These are phyloP conservation scores for Rhodomyrtus tomentosa DNA, from an alignment of 345 rosid species.

Conservation along the genomic window DNA sequence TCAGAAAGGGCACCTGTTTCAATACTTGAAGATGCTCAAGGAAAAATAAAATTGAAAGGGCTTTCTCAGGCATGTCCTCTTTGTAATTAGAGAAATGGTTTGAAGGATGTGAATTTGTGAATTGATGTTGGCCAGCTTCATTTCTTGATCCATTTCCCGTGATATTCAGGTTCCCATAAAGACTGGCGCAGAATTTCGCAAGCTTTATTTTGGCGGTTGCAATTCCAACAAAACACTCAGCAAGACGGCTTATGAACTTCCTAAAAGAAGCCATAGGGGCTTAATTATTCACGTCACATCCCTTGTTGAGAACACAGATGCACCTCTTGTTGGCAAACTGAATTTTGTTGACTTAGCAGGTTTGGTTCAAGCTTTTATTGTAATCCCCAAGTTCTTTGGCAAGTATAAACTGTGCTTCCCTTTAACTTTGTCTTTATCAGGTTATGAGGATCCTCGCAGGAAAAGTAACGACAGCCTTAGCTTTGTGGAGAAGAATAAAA, in stretches of 20 bases:
- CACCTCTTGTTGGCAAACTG: constrained; percentile 33
- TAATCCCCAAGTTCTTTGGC: neutral
- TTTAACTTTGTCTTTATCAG: constrained; percentile 17
- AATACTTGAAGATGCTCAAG: constrained; percentile 34
- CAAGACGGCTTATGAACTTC: constrained; percentile 19
- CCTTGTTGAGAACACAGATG: neutral
- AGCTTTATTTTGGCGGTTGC: constrained; percentile 18
- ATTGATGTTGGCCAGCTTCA: neutral
- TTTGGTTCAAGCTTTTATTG: neutral
- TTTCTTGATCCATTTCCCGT: neutral
- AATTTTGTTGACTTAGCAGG: constrained; percentile 77
- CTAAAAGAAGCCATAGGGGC: constrained; percentile 39
- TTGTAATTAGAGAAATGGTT: neutral
- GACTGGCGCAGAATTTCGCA: constrained; percentile 39
- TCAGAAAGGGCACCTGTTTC: constrained; percentile 28
- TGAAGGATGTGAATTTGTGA: neutral
- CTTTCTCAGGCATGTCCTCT: constrained; percentile 56
- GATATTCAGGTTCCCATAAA: constrained; percentile 40
- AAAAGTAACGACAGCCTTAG: constrained; percentile 18
- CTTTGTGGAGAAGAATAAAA: constrained; percentile 32
- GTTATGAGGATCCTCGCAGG: constrained; percentile 54
- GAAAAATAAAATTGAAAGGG: constrained; percentile 57
- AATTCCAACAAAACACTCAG: constrained; percentile 12
- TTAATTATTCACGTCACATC: constrained; percentile 36
- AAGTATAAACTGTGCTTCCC: neutral